Conservation (phyloP, 805 yeast species). For the Starmerella davenportii region DNA sequence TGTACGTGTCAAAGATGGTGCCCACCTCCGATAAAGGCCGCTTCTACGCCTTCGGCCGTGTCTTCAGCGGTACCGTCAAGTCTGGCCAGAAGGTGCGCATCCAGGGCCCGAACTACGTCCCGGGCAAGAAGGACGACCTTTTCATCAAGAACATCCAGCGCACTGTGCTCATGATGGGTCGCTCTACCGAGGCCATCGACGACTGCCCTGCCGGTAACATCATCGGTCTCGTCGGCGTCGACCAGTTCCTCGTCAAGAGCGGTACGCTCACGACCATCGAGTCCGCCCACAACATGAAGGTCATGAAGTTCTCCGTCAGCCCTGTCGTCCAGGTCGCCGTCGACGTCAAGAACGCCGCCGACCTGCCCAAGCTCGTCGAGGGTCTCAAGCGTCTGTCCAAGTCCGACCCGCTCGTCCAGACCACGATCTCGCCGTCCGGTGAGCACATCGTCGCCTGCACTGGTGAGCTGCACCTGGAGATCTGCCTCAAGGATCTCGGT, state of each 20-base stretch:
- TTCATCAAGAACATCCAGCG: constrained; percentile 96
- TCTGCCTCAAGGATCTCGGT: constrained; percentile 88
- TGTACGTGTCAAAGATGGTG: constrained; percentile 99
- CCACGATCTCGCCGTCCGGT: constrained; percentile 81
- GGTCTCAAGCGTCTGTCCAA: constrained; percentile 99
- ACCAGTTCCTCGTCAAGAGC: constrained; percentile 97
- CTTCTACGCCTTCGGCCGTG: constrained; percentile 99
- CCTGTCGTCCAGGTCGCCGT: constrained; percentile 99
- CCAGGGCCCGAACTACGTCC: constrained; percentile 98
- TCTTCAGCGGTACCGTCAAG: constrained; percentile 97
- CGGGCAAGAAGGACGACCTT: constrained; percentile 95
- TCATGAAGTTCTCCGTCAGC: constrained; percentile 98
- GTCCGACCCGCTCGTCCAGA: constrained; percentile 97
- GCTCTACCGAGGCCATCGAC: constrained; percentile 92
- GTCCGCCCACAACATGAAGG: constrained; percentile 97
- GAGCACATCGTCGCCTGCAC: constrained; percentile 99
- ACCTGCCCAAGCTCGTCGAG: constrained; percentile 97
- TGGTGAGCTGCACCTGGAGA: constrained; percentile 99
- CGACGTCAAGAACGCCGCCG: constrained; percentile 98
- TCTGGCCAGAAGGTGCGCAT: constrained; percentile 99
- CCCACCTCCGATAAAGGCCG: constrained; percentile 99
- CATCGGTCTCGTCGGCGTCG: constrained; percentile 99
- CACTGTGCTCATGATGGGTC: constrained; percentile 99
- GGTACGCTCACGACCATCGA: constrained; percentile 98
- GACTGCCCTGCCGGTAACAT: constrained; percentile 99